A percentile compares a stretch with the other conserved stretches of the same genome.
Conservation (phyloP, 1,284 basidiomycete genomes). For the Mixia osmundae region DNA sequence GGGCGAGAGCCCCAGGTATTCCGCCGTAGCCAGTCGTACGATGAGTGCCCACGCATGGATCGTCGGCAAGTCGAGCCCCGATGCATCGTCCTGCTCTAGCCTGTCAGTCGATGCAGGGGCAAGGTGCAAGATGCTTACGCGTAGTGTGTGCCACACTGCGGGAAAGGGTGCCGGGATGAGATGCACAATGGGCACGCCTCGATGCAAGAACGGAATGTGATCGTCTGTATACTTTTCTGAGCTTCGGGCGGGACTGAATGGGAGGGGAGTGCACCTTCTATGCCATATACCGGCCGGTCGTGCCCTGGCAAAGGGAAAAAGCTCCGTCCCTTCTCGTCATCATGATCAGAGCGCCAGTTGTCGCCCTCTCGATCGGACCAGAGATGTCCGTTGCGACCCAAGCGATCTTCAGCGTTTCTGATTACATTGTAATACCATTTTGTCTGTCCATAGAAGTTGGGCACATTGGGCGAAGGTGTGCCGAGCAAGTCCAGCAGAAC, state of each 20-base stretch:
- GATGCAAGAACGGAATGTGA: conserved; percentile 66
- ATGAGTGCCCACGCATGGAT: conserved; percentile 76
- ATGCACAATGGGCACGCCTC: conserved; percentile 74
- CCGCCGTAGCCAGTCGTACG: conserved; percentile 61
- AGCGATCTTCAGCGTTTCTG: conserved; percentile 36
- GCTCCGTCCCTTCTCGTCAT: no score
- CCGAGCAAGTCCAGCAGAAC: conserved; percentile 62
- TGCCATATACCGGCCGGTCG: no score
- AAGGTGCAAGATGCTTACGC: conserved; percentile 23
- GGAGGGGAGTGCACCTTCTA: conserved; percentile 3
- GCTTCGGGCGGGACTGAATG: conserved; percentile 9
- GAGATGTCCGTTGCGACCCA: conserved; percentile 11
- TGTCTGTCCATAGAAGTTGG: conserved; percentile 61
- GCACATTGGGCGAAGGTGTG: conserved; percentile 41
- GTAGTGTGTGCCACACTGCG: conserved; percentile 62
- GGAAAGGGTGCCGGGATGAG: conserved; percentile 81
- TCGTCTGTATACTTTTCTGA: conserved; percentile 45
- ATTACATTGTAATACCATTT: conserved; percentile 71
- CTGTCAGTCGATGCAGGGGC: not conserved
- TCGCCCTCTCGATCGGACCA: conserved; percentile 10
- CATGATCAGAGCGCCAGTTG: no score
- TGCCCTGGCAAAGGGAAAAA: conserved; percentile 12
- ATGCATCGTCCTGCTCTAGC: conserved; percentile 49
- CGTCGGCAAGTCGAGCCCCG: conserved; percentile 61
- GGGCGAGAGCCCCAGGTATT: conserved; percentile 51